These are phyloP conservation scores for Boechera divaricarpa DNA, from an alignment of 345 rosid genomes.

Conservation along the genomic window DNA sequence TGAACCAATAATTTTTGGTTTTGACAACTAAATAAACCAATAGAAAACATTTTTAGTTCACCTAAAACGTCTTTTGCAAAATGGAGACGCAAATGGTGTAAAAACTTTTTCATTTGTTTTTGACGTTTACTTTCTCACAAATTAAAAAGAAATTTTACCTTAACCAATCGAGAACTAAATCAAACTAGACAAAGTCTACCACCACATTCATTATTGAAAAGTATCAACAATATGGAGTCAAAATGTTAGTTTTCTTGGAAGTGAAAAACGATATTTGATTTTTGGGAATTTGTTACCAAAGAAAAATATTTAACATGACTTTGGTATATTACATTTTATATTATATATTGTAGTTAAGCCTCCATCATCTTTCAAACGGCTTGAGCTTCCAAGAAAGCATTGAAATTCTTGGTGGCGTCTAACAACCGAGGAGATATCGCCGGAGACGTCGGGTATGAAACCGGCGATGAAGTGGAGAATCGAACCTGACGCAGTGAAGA, in stretches of 20 bases:
- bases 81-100: not conserved
- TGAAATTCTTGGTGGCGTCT: conserved; percentile 58
- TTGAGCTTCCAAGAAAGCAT: conserved; percentile 74
- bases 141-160: not conserved
- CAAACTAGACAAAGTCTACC: not conserved
- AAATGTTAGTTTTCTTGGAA: not conserved
- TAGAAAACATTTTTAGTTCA: too few species aligned
- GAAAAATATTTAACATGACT: conserved; percentile 20
- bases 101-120: not conserved
- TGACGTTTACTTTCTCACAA: not conserved
- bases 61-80: too few species aligned
- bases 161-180: not conserved
- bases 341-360: not conserved
- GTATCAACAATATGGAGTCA: not conserved
- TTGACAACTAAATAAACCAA: not conserved
- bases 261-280: not conserved
- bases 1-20: not conserved
- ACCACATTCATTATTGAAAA: not conserved
- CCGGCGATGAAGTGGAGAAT: conserved; percentile 67
- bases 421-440: conserved; percentile 66
- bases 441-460: conserved; percentile 61
- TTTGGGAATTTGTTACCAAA: not conserved
- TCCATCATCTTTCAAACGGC: conserved; percentile 48
- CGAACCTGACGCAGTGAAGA: conserved; percentile 62
- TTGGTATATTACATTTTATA: conserved; percentile 1